Percentiles rank a stretch among this genome's conserved stretches.
These are phyloP conservation scores for Thraustochytrium sp. DNA, from an alignment of 352 stramenopile genomes.

Conservation along the genomic window DNA sequence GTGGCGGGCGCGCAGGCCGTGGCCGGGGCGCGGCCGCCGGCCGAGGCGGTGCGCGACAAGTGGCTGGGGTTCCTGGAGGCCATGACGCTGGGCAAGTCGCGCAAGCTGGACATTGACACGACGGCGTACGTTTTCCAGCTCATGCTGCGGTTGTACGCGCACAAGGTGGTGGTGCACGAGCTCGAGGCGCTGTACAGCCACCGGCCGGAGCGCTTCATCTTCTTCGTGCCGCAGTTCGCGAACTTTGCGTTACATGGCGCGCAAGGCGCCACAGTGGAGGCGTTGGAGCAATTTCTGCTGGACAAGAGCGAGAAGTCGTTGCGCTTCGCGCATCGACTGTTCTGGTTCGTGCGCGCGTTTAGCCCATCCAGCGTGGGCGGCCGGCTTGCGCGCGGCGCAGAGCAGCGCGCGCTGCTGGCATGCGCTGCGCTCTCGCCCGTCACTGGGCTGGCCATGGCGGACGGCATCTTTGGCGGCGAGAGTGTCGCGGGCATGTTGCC, in stretches of 20 bases:
- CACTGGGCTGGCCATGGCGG: neutral
- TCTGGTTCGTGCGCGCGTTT: slow-evolving; percentile 30
- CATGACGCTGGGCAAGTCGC: neutral
- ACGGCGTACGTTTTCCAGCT: slow-evolving; percentile 27
- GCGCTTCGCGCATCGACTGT: slow-evolving; percentile 12
- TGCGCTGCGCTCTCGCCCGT: neutral
- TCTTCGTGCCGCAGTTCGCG: slow-evolving; percentile 36
- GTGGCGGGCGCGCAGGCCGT: neutral
- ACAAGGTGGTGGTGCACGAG: slow-evolving; percentile 18
- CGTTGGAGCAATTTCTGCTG: slow-evolving; percentile 1
- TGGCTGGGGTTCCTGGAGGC: slow-evolving; percentile 23
- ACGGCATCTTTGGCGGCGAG: neutral
- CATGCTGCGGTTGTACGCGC: slow-evolving; percentile 28
- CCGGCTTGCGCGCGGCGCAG: neutral
- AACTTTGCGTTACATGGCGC: slow-evolving; percentile 27
- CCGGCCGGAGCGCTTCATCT: slow-evolving; percentile 23
- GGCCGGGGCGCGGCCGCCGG: neutral
- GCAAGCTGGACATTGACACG: neutral
- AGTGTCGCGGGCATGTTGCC: neutral
- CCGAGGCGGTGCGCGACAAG: slow-evolving; percentile 2
- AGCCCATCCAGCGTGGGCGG: neutral
- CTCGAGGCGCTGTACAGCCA: slow-evolving; percentile 38
- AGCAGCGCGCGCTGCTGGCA: neutral
- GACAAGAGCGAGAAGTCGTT: slow-evolving; percentile 13
- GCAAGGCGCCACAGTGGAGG: neutral